These are phyloP conservation scores for Ganoderma boninense DNA, from an alignment of 1,284 basidiomycete species.

Conservation along the genomic window DNA sequence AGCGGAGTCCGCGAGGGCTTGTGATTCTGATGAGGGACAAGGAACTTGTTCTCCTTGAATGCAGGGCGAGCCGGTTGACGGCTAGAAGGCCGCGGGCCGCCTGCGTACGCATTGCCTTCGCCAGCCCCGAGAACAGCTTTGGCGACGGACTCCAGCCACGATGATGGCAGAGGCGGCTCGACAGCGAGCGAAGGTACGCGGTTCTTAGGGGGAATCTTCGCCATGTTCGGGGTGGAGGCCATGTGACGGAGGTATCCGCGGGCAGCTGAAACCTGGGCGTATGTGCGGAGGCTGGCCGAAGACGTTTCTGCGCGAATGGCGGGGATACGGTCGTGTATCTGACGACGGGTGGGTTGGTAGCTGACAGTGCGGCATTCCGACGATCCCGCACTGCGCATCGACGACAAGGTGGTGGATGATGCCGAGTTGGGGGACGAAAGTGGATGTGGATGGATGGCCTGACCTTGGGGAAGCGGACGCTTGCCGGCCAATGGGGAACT, in stretches of 20 bases:
- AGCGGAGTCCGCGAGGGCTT: constrained; percentile 21
- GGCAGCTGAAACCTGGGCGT: constrained; percentile 55
- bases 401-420: constrained; percentile 32
- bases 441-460: constrained; percentile 22
- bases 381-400: constrained; percentile 28
- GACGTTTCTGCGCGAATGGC: constrained; percentile 40
- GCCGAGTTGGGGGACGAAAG: constrained; percentile 30
- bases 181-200: constrained; percentile 17
- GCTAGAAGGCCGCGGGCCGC: constrained; percentile 43
- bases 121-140: constrained; percentile 59
- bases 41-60: constrained; percentile 30
- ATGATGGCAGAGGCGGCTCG: constrained; percentile 53
- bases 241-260: constrained; percentile 74
- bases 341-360: constrained; percentile 29
- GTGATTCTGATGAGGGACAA: constrained; percentile 29
- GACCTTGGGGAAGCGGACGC: constrained; percentile 21
- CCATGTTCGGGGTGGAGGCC: constrained; percentile 67
- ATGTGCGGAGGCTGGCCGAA: constrained; percentile 40
- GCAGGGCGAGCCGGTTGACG: constrained; percentile 30
- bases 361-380: constrained; percentile 31
- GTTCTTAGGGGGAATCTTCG: constrained; percentile 33
- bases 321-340: constrained; percentile 28
- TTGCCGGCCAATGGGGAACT: constrained; percentile 45
- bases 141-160: constrained; percentile 71
- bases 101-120: constrained; percentile 52